These are phyloP conservation scores for Volvox reticuliferus DNA, from an alignment of 139 green algal genomes.

Conservation along the genomic window DNA sequence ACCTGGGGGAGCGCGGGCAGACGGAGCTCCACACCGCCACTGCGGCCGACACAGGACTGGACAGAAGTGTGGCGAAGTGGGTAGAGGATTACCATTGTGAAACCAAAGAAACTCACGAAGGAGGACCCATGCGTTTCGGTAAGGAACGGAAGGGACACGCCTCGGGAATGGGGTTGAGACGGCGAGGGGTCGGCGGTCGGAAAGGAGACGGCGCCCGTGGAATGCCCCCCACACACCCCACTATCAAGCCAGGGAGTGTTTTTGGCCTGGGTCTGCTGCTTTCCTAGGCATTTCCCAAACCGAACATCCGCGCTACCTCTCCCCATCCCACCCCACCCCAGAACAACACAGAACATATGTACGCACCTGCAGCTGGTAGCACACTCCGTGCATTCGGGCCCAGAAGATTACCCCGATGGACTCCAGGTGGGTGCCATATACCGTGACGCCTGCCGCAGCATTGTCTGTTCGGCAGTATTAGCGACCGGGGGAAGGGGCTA, in stretches of 20 bases:
- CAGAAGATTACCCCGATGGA: background rate
- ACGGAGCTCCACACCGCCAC: background rate
- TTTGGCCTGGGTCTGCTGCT: background rate
- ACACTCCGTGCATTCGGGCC: constrained; percentile 19
- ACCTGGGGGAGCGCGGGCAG: background rate
- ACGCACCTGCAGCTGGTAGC: constrained; percentile 13
- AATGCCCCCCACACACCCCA: background rate
- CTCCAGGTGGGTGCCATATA: constrained; percentile 26
- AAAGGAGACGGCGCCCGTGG: background rate
- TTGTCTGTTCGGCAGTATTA: background rate
- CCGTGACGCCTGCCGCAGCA: background rate
- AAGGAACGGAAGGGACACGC: background rate
- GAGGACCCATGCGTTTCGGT: no score
- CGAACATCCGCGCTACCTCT: background rate
- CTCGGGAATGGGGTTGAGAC: background rate
- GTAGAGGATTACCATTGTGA: background rate
- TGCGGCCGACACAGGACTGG: background rate
- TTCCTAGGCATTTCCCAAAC: background rate
- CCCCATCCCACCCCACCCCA: background rate
- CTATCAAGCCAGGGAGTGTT: background rate
- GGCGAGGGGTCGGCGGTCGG: no score
- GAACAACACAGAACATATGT: no score
- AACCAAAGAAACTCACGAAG: background rate
- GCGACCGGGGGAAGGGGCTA: background rate
- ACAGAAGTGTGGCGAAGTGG: background rate